Conservation (phyloP, 352 stramenopile species). For the Globisporangium iwayamae region DNA sequence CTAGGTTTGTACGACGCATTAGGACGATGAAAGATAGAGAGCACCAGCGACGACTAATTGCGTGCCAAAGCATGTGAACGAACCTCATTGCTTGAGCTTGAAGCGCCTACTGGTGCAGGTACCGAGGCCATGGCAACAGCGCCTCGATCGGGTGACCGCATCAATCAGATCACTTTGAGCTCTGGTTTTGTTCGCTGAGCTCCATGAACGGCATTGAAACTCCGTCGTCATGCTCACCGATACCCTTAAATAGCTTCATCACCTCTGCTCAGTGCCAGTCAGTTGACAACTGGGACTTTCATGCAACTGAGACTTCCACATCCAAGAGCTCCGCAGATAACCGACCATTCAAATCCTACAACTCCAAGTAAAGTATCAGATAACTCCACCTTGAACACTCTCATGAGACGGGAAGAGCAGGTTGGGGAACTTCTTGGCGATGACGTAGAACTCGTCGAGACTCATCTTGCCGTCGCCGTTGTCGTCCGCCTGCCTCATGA, state of each 20-base stretch:
- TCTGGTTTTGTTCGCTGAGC: background rate
- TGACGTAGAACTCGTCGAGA: conserved; percentile 83
- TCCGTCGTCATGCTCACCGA: background rate
- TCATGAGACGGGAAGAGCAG: conserved; percentile 82
- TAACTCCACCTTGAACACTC: conserved; percentile 1
- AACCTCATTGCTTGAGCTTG: conserved; percentile 6
- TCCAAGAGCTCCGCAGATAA: background rate
- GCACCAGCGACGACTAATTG: background rate
- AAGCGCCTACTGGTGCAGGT: background rate
- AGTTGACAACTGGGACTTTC: background rate
- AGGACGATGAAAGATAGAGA: background rate
- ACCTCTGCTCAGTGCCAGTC: no score
- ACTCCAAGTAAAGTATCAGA: conserved; percentile 1
- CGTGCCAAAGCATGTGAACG: background rate
- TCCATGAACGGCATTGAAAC: background rate
- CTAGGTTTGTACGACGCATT: conserved; percentile 12
- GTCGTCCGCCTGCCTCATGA: conserved; percentile 78
- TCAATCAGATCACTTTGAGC: background rate
- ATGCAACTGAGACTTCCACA: background rate
- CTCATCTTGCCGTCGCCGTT: conserved; percentile 77
- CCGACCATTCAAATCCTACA: background rate
- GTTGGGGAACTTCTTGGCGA: conserved; percentile 89
- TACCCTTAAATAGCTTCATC: background rate
- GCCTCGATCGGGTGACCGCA: conserved; percentile 11
- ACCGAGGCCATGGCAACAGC: background rate